Percentiles rank a stretch among this genome's conserved stretches.
These are phyloP conservation scores for Psilocybe mexicana DNA, from an alignment of 1,284 basidiomycete species.

Conservation along the genomic window DNA sequence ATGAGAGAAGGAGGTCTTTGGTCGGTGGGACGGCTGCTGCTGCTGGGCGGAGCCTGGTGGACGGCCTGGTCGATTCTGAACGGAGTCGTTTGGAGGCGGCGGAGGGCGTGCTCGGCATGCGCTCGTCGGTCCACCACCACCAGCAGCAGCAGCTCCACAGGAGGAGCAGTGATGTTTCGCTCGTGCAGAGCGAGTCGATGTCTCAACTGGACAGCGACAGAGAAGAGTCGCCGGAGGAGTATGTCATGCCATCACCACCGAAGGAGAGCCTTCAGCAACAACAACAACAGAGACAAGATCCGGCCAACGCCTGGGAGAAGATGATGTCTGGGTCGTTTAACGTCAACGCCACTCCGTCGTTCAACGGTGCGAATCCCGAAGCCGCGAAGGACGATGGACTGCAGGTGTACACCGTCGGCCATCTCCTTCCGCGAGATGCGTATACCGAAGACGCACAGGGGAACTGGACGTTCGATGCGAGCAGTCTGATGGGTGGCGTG, in stretches of 20 bases:
- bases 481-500: conserved; percentile 17
- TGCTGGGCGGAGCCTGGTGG: background rate
- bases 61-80: background rate
- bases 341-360: background rate
- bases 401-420: conserved; percentile 82
- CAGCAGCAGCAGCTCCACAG: background rate
- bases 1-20: background rate
- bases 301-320: conserved; percentile 14
- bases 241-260: conserved; percentile 13
- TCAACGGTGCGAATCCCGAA: background rate
- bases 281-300: background rate
- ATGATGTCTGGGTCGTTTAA: conserved; percentile 10
- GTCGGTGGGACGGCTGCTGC: background rate
- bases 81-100: background rate
- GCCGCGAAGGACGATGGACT: conserved; percentile 57
- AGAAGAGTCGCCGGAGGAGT: conserved; percentile 10
- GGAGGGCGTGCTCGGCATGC: background rate
- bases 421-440: conserved; percentile 62
- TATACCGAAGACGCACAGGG: conserved; percentile 52
- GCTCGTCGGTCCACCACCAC: background rate
- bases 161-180: conserved; percentile 7
- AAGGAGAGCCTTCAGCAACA: conserved; percentile 2
- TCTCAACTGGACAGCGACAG: background rate
- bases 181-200: background rate
- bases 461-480: conserved; percentile 55